Base-by-base conservation (phyloP, 148 eudicot genomes). In the Pouteria glomerata region DNA sequence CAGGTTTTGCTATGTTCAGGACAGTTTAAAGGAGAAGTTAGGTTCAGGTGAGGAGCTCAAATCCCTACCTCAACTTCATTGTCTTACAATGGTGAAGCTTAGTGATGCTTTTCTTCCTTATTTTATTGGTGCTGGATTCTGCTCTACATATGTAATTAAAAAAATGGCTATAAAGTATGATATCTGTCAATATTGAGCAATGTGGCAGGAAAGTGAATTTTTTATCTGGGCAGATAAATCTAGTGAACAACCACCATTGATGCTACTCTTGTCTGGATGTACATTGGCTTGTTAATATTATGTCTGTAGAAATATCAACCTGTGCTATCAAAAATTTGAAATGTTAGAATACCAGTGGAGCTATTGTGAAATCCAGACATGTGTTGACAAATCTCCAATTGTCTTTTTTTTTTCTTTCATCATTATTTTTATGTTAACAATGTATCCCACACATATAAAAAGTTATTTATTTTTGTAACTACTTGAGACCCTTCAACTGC, bases 1-100 rank as follows among this genome's bases (percentile, higher is more conserved):
- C 74, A 96, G 99, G 89, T 96, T 73, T 23, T 78, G 63, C 42
- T 96, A 70, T 82, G 69, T 42, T 96, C 99, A 21, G 89, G 80
- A 64, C 92, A 96, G 82, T 96, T 96, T 67, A 71, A 77, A 75
- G 99, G 99, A 74, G 92, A 90, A 83, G 96, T 96, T 73, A 62
- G 78, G 76, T 90, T 96, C 82, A 88, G 97, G 99, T 93, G 74
- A 83, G 78, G 16, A 68, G 33, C 75, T 42, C 50, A 48, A 12
- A 29, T 35, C 35, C 35, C 4, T 79, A 34, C 59, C 61, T 69
- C 60, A 44, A 64, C 41, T 69, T 8, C 13, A 69, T 26, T 63
- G 26, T 37, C 27, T 41, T 63, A 1, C 15, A 6, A 3, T 16
- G 21, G 1, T 21, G 12, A 55, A 21, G 30, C 12, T 55, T 21